Base-by-base conservation (phyloP, 2,329 filamentous ascomycete species). In the Aureobasidium sp. region DNA sequence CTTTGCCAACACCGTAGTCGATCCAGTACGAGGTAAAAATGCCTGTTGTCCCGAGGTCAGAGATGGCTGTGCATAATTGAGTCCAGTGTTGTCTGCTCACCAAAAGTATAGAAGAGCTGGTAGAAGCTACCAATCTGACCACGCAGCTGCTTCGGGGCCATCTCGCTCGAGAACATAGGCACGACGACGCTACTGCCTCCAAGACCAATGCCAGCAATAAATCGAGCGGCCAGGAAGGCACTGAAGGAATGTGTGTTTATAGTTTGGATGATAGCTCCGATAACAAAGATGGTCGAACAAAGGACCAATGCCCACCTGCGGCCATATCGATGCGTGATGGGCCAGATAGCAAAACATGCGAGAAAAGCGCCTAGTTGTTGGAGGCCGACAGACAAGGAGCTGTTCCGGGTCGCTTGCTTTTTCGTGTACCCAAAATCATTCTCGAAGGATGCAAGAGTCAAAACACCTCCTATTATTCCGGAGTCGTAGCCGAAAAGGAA, bases 11-110 rank as follows among this genome's bases (percentile, higher is more conserved):
- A 17, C 73, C 79, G 61, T 82, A 83, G 68, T 82, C 79, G 47
- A 83, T 73, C 79, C 80, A 83, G 68, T 83, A 83, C 4, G 78
- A 79, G 0, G 75, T 71, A 48, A 82, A 78, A 57, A 82, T 82
- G 0, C 71, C 61, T 63, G 39, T 15, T 14, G 12, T 15, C 41
- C 17, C 25, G 17, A 7, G 25, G 39, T 63, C 31, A 57, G 63
- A 41, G 1, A 17, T 25, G 48, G 31, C 12, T n/a, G 29, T 39
- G 8, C 27, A 8, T 34, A 3, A 15, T 12, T 15, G 9, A 11
- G 25, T 2, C 15, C 14, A 14, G 12, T 25, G 11, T 1, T 7
- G 20, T 4, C 5, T 12, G 58, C 65, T 49, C 63, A 69, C 81
- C 75, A 64, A 78, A 71, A 0, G 78, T 79, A 65, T 76, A 82